Conservation (phyloP, 2,329 filamentous ascomycete genomes). For the Botrytis aclada region DNA sequence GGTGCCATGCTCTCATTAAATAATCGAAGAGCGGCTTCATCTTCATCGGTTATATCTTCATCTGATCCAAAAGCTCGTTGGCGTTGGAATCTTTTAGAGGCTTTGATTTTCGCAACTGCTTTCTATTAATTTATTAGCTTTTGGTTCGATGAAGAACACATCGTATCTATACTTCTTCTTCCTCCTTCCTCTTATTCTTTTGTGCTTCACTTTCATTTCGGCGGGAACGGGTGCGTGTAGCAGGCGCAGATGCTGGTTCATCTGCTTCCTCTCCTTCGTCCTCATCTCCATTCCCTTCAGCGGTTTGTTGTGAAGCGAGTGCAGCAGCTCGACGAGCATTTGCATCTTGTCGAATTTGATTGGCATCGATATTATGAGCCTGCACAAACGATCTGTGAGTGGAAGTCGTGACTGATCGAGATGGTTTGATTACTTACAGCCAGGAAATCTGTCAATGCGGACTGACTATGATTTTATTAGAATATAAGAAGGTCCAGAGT, state of each 20-base stretch:
- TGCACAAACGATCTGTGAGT: constrained; percentile 39
- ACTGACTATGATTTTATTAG: constrained; percentile 45
- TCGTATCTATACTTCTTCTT: constrained; percentile 42
- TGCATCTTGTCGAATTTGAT: constrained; percentile 52
- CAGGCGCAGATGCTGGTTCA: constrained; percentile 29
- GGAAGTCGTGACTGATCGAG: not conserved
- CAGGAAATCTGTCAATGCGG: constrained; percentile 65
- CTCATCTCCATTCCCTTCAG: constrained; percentile 42
- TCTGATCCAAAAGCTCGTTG: constrained; percentile 44
- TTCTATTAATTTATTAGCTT: constrained; percentile 39
- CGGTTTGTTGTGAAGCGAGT: constrained; percentile 30
- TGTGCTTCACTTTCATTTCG: constrained; percentile 35
- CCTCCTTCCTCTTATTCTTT: constrained; percentile 36
- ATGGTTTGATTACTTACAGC: constrained; percentile 46
- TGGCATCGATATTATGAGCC: constrained; percentile 69
- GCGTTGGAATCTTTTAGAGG: constrained; percentile 56
- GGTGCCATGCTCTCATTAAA: constrained; percentile 45
- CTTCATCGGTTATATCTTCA: constrained; percentile 44
- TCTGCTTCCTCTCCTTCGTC: constrained; percentile 40
- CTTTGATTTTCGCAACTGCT: constrained; percentile 60
- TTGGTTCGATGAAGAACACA: constrained; percentile 2
- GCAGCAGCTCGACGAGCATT: constrained; percentile 47
- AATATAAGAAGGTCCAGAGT: not conserved
- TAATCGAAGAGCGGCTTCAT: constrained; percentile 50
- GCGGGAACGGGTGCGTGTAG: constrained; percentile 25